phyloP scores from a whole-genome alignment of 228 moss, liverwort and hornwort species.

The Sphagnum fallax region DNA sequence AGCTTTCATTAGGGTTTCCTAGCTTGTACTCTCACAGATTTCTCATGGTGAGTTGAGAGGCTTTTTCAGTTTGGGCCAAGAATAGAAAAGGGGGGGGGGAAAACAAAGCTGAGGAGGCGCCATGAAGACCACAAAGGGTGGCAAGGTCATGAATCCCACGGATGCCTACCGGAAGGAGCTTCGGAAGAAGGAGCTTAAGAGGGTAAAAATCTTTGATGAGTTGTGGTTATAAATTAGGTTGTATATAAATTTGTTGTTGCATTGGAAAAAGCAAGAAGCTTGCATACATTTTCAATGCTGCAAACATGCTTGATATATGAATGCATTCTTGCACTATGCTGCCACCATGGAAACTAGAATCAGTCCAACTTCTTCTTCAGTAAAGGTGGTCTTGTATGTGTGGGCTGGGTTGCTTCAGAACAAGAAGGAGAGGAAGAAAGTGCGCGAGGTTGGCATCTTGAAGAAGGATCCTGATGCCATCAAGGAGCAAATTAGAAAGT shows the following conservation, averaged over 20 bases:
- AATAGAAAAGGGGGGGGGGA: background rate
- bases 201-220: conserved; percentile 35
- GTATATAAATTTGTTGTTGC: no score
- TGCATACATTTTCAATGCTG: no score
- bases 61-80: no score
- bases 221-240: background rate
- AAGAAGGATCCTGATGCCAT: conserved; percentile 99
- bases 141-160: conserved; percentile 99
- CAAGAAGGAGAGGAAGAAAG: conserved; percentile 99
- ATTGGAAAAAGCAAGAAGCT: no score
- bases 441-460: conserved; percentile 97
- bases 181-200: conserved; percentile 99
- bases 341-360: no score
- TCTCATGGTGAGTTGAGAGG: no score
- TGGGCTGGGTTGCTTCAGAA: conserved; percentile 45
- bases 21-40: no score
- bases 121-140: conserved; percentile 99
- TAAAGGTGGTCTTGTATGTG: no score
- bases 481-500: conserved; percentile 99
- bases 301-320: no score
- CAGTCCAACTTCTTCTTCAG: no score
- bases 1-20: no score
- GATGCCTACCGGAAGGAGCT: conserved; percentile 99
- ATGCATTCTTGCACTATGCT: no score
- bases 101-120: background rate